These are phyloP conservation scores for Lichtheimia ramosa DNA, from an alignment of 371 early-diverging fungal species.

Conservation along the genomic window DNA sequence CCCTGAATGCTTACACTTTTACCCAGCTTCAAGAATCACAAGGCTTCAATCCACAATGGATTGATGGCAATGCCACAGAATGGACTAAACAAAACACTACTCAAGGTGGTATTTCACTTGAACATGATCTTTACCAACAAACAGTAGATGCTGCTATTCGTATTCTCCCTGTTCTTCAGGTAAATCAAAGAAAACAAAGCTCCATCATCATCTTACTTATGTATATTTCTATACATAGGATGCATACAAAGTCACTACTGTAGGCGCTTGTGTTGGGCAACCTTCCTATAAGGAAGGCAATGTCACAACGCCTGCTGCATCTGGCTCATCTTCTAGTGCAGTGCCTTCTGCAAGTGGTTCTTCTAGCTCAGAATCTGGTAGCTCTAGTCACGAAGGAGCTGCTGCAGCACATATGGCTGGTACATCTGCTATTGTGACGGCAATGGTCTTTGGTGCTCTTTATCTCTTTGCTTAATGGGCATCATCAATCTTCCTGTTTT, in stretches of 20 bases:
- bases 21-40: constrained; percentile 27
- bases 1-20: too few relatives aligned
- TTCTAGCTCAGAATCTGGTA: neutral
- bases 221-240: constrained; percentile 13
- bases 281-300: constrained; percentile 40
- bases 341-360: neutral
- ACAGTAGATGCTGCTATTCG: constrained; percentile 65
- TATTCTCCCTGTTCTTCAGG: constrained; percentile 49
- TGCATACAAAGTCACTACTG: constrained; percentile 43
- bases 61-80: constrained; percentile 48
- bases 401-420: neutral
- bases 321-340: constrained; percentile 20
- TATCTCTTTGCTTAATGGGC: neutral
- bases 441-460: neutral
- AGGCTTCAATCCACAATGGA: constrained; percentile 33
- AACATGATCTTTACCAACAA: constrained; percentile 53
- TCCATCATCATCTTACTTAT: neutral
- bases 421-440: neutral
- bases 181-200: constrained; percentile 1
- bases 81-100: constrained; percentile 49
- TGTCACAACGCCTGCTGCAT: constrained; percentile 13
- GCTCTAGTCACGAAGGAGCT: neutral
- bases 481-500: too few relatives aligned
- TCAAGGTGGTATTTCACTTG: constrained; percentile 54
- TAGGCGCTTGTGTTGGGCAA: constrained; percentile 40